Base-by-base conservation (phyloP, 352 stramenopile species). In the Phytopythium oedochilum region DNA sequence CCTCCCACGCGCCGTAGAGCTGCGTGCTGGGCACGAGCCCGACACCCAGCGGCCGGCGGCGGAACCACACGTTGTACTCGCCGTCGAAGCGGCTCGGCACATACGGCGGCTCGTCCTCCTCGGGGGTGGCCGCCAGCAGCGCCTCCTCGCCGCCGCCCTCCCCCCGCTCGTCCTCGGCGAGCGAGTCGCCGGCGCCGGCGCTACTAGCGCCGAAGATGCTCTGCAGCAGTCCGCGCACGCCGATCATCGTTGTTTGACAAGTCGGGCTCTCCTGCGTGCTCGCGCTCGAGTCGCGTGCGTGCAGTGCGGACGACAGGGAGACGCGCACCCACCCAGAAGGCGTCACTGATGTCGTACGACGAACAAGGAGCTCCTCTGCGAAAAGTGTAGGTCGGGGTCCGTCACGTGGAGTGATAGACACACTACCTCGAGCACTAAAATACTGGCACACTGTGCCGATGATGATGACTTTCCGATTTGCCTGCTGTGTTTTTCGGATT, bases 11-110 rank as follows among this genome's bases (percentile, higher is more conserved):
- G 1, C 82, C 82, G 57, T 92, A 92, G 39, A 92, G 71, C 55
- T 89, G 82, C 54, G 82, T 88, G 57, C 75, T 88, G 18, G 82
- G 82, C 59, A 92, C 78, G 59, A 92, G 78, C 11, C 78, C 82
- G 50, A 92, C 71, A 17, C 82, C 82, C 22, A 92, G 72, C 35
- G 82, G 82, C 48, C 86, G 86, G 34, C 56, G 63, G 35, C 63
- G 53, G 56, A 92, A 89, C 49, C 70, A 83, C 25, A 78, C 76
- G 43, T 81, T 87, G 66, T 79, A 89, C 62, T 89, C 78, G 46
- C 78, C 78, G 22, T 89, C 78, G 1, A 86, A 66, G 15, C 58
- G 63, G 49, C 71, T 81, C 8, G 74, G 60, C 12, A 50, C 56
- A 52, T 87, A 89, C 55, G 61, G 51, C 15, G 61, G 28, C 55